A percentile compares a stretch with the other conserved stretches of the same genome.
phyloP scores from a whole-genome alignment of 148 eudicot species.

The Camellia lanceoleosa region DNA sequence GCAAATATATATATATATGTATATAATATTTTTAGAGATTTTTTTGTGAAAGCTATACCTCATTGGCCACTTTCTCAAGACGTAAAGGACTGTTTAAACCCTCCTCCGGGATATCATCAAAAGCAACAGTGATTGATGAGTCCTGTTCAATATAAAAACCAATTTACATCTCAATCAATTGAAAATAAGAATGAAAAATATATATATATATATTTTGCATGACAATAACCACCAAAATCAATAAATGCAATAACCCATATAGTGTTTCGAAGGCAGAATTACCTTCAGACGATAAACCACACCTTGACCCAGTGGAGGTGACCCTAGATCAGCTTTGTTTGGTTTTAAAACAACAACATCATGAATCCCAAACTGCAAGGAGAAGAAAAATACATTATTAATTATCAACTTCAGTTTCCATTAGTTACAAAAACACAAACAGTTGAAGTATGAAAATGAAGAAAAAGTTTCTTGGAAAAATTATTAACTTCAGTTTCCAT shows the following conservation, averaged over 20 bases:
- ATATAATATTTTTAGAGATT: too few species aligned
- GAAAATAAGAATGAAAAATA: background rate
- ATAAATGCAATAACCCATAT: background rate
- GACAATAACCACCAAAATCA: background rate
- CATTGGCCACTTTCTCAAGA: slow-evolving; percentile 94
- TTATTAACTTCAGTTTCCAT: too few species aligned
- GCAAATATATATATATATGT: too few species aligned
- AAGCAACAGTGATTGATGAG: slow-evolving; percentile 82
- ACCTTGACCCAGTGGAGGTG: slow-evolving; percentile 92
- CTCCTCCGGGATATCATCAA: slow-evolving; percentile 95
- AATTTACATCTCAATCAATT: slow-evolving; percentile 14
- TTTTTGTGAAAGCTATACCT: slow-evolving; percentile 36
- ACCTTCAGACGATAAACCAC: slow-evolving; percentile 97
- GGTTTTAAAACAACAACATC: slow-evolving; percentile 89
- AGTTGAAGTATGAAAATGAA: background rate
- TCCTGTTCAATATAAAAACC: slow-evolving; percentile 51
- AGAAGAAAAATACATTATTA: background rate
- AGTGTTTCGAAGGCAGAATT: slow-evolving; percentile 9
- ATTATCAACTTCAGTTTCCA: background rate
- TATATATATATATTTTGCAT: background rate
- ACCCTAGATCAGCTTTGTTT: slow-evolving; percentile 80
- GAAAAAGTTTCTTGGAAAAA: too few species aligned
- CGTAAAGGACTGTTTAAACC: slow-evolving; percentile 82
- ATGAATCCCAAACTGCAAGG: slow-evolving; percentile 87
- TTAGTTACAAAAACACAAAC: background rate